Conservation (phyloP, 306 rosid genomes). For the Malus orientalis region DNA sequence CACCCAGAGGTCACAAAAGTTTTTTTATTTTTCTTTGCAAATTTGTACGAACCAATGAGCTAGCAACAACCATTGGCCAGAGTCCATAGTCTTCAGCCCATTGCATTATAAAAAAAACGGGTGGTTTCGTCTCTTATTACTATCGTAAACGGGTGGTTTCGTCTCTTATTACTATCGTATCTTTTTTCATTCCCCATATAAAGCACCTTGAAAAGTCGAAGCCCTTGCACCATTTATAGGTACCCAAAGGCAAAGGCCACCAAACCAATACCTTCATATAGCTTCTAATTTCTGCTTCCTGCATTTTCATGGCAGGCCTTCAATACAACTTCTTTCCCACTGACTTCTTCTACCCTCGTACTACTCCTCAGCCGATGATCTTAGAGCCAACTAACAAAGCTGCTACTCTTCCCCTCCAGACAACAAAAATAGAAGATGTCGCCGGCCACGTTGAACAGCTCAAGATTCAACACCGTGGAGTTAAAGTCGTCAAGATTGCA, state of each 20-base stretch:
- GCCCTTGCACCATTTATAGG: neutral
- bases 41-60: no score
- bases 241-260: neutral
- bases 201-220: no score
- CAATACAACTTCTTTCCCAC: constrained; percentile 11
- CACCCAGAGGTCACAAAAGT: no score
- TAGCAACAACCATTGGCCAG: no score
- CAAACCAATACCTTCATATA: neutral
- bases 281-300: neutral
- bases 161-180: no score
- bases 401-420: neutral
- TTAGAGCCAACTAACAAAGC: neutral
- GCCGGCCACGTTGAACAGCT: neutral
- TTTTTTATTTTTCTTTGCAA: no score
- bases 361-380: neutral
- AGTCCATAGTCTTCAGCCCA: no score
- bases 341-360: constrained; percentile 11
- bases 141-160: no score
- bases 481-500: neutral
- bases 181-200: no score
- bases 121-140: no score
- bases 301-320: constrained; percentile 20
- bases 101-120: no score
- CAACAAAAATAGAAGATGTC: neutral
- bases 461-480: neutral